These are phyloP conservation scores for Trichoderma sp. DNA, from an alignment of 2,329 filamentous ascomycete species.

Conservation along the genomic window DNA sequence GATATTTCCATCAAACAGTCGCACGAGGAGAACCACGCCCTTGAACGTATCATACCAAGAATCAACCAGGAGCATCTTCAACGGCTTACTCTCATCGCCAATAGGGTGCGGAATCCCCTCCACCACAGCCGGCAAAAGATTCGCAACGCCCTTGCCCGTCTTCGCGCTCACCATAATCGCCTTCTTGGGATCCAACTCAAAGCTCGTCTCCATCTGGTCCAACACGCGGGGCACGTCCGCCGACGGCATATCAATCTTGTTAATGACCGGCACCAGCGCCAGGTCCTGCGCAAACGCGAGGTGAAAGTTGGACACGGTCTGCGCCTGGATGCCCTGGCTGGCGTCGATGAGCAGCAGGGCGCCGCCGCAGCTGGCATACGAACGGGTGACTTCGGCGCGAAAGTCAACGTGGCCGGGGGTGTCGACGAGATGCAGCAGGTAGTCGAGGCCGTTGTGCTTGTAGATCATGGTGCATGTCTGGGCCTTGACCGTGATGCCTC, in stretches of 20 bases:
- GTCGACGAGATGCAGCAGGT: slow-evolving; percentile 92
- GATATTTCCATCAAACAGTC: slow-evolving; percentile 87
- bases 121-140: slow-evolving; percentile 83
- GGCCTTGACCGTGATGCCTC: slow-evolving; percentile 97
- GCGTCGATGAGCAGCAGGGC: slow-evolving; percentile 92
- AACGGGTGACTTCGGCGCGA: slow-evolving; percentile 90
- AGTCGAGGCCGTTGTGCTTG: slow-evolving; percentile 81
- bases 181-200: slow-evolving; percentile 80
- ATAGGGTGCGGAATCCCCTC: slow-evolving; percentile 80
- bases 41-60: slow-evolving; percentile 98
- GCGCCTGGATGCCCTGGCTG: slow-evolving; percentile 93
- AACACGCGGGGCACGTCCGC: slow-evolving; percentile 86
- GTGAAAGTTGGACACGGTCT: slow-evolving; percentile 98
- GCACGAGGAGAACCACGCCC: slow-evolving; percentile 87
- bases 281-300: slow-evolving; percentile 92
- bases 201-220: slow-evolving; percentile 81
- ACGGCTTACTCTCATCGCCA: slow-evolving; percentile 71
- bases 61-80: slow-evolving; percentile 88
- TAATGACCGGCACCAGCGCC: slow-evolving; percentile 85
- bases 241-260: slow-evolving; percentile 92
- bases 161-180: slow-evolving; percentile 83
- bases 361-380: slow-evolving; percentile 94
- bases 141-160: slow-evolving; percentile 84
- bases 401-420: slow-evolving; percentile 98
- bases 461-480: slow-evolving; percentile 99